Base-by-base conservation (phyloP, 2,329 filamentous ascomycete genomes). In the Anthostomella pinea region DNA sequence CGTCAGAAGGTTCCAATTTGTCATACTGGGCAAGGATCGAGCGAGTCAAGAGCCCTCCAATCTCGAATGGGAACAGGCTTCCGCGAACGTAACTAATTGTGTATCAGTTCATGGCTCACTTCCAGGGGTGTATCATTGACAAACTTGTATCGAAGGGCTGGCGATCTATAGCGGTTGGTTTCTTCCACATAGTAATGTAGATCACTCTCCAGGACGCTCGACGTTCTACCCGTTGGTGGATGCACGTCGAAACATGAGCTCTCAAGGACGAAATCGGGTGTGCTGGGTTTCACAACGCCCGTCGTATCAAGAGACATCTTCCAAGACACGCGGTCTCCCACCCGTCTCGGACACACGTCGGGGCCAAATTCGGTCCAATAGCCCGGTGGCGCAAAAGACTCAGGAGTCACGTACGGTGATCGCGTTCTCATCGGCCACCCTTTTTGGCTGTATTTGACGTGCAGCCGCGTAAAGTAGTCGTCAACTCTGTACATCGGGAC, bases 311-410 rank as follows among this genome's bases (percentile, higher is more conserved):
- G 33, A 8, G 8, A 22, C 16, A 43, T 37, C 3, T 28, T 37
- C 39, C 39, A 45, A 8, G 39, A 39, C 15, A 39, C 43, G 5
- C 14, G 8, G 5, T 38, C 43, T n/a, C 43, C 43, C 23, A 38
- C 22, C 18, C 35, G 32, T 2, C 40, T 33, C 2, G 4, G 8
- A 3, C 4, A 2, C 10, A 9, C 5, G 9, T 10, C 9, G 2
- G 13, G 10, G 4, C 43, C 40, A 3, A 46, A 33, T 16, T 5
- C 8, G 14, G 21, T 15, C 21, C 8, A 13, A 7, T 25, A 6
- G 9, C 16, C 6, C 13, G 14, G 8, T 19, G 5, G 6, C 17
- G 22, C 16, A 7, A 23, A 6, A 14, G 19, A 14, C 11, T 24
- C 13, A 21, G 16, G 19, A 13, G n/a, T 17, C 13, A 33, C 16